Evolutionary conservation across 2,329 filamentous ascomycete genomes (phyloP).

Genomic region (Botrytis fabae): DNA sequence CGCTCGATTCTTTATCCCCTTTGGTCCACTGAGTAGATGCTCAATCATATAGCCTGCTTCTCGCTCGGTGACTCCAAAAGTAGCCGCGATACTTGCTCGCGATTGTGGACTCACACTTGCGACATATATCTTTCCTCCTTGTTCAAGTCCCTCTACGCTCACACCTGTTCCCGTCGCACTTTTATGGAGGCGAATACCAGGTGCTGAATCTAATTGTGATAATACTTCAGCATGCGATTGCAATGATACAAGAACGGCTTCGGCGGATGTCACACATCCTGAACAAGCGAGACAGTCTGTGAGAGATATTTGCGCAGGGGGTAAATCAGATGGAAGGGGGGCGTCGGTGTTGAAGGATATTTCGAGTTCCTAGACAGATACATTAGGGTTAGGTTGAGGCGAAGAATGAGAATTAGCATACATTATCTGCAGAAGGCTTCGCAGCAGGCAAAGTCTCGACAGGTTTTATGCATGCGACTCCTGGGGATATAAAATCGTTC

Average conservation of each 20-base stretch:
- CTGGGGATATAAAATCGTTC: constrained; percentile 98
- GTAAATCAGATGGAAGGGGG: constrained; percentile 52
- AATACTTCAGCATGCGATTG: constrained; percentile 94
- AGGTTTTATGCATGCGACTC: constrained; percentile 97
- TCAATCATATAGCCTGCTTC: constrained; percentile 82
- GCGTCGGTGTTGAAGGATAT: constrained; percentile 89
- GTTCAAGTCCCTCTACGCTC: constrained; percentile 53
- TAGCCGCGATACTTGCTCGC: constrained; percentile 83
- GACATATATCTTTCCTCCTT: constrained; percentile 75
- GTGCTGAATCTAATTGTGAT: constrained; percentile 70
- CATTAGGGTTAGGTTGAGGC: not conserved
- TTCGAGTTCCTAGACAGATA: constrained; percentile 58
- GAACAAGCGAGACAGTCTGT: constrained; percentile 98
- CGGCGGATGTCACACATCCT: constrained; percentile 94
- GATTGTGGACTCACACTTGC: constrained; percentile 92
- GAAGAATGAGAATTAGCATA: constrained; percentile 37
- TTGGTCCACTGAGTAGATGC: constrained; percentile 70
- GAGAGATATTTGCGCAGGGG: constrained; percentile 87
- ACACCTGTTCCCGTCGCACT: constrained; percentile 41
- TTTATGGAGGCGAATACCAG: constrained; percentile 43
- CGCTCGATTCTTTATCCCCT: constrained; percentile 70
- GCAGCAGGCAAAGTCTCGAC: constrained; percentile 79
- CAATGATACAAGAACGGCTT: constrained; percentile 92
- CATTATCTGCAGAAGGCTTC: constrained; percentile 50
- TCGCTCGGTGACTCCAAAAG: constrained; percentile 70